Base-by-base conservation (phyloP, 2,329 filamentous ascomycete species). In the Fusarium poae region DNA sequence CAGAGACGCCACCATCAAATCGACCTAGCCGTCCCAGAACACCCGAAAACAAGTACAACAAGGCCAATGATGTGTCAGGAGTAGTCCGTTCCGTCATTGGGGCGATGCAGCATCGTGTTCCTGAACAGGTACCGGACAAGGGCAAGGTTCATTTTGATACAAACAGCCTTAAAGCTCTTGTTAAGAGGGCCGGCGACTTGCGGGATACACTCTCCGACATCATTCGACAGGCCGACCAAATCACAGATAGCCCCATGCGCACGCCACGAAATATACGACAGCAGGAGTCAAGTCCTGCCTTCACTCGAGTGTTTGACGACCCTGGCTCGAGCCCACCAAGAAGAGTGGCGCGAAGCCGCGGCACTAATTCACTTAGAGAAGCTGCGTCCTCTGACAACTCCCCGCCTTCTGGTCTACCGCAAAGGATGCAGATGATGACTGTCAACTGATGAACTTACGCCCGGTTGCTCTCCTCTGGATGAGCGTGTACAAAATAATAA, bases 281-380 rank as follows among this genome's bases (percentile, higher is more conserved):
- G 25, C 76, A 79, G 35, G 86, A 89, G 52, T 88, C 86, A 4
- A 90, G 88, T 71, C 89, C 89, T n/a, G 88, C 89, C 1, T 91
- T 91, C 66, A 91, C 88, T 4, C 81, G 86, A 25, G 87, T 91
- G 37, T 91, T 91, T 71, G 87, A 88, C 12, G 87, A 90, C 44
- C 88, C 88, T 1, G 82, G 83, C 39, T 82, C 85, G 15, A 89
- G 84, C 61, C 85, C 87, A 6, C 82, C 86, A 23, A 83, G 83
- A 68, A 81, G 83, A 60, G 74, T 83, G 11, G 80, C 81, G 29
- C 83, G 85, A 69, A 87, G 82, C 65, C 85, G 84, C 34, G 87
- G 85, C 71, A 86, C 80, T 70, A 87, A 82, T 65, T 84, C 87
- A 3, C 79, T 85, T 3, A 77, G 86, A 53, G 83, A 83, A 62